Conservation (phyloP, 1,284 basidiomycete species). For the Waitea zeae region DNA sequence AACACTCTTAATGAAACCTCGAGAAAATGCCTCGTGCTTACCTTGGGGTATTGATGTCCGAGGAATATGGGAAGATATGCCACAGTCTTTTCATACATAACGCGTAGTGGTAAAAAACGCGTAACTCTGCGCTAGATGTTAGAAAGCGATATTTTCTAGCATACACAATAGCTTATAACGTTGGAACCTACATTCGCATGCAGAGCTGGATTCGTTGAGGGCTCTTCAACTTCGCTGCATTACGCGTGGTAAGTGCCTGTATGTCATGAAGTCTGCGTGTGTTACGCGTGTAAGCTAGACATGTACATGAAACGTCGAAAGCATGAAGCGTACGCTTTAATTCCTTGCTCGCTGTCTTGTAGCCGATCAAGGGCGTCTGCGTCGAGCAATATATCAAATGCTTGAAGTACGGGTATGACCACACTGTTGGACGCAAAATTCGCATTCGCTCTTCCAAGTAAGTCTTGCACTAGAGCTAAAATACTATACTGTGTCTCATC, state of each 20-base stretch:
- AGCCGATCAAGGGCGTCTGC: slow-evolving; percentile 27
- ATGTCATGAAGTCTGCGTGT: slow-evolving; percentile 24
- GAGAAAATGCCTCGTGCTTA: slow-evolving; percentile 14
- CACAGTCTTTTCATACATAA: slow-evolving; percentile 18
- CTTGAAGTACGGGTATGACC: slow-evolving; percentile 65
- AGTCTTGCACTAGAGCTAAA: slow-evolving; percentile 30
- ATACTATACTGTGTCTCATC: slow-evolving; percentile 22
- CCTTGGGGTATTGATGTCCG: slow-evolving; percentile 62
- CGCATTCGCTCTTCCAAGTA: slow-evolving; percentile 31
- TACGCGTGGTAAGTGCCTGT: slow-evolving; percentile 35
- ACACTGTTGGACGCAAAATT: slow-evolving; percentile 48
- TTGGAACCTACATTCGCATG: slow-evolving; percentile 81
- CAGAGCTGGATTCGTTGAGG: slow-evolving; percentile 59
- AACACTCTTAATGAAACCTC: too few species aligned
- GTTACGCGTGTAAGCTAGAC: slow-evolving; percentile 3
- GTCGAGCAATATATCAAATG: slow-evolving; percentile 55
- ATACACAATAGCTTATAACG: too few species aligned
- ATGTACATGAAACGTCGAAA: not conserved
- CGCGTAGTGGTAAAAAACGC: slow-evolving; percentile 8
- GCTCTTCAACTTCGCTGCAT: slow-evolving; percentile 55
- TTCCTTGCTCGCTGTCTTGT: not conserved
- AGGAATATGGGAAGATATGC: slow-evolving; percentile 43
- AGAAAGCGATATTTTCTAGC: too few species aligned
- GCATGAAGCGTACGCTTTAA: not conserved
- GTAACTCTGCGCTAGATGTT: too few species aligned